These are phyloP conservation scores for Scedosporium aurantiacum DNA, from an alignment of 2,329 filamentous ascomycete species.

Conservation along the genomic window DNA sequence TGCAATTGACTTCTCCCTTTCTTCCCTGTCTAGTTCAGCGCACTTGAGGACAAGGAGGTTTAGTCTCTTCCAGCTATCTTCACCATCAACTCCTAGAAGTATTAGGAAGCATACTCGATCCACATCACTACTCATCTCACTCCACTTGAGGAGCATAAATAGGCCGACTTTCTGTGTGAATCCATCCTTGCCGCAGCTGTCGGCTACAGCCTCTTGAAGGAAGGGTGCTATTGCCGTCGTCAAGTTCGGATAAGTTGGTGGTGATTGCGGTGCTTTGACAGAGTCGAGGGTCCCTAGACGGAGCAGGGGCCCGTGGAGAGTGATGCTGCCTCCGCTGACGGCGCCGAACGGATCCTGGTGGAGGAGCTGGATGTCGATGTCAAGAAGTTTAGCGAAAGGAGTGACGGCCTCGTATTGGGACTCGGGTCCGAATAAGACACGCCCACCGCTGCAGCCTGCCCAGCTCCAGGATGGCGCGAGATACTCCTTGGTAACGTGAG, in stretches of 20 bases:
- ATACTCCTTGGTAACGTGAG: neutral
- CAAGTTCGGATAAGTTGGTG: neutral
- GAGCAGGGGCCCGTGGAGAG: neutral
- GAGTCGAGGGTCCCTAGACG: neutral
- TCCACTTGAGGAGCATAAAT: neutral
- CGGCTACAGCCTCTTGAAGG: neutral
- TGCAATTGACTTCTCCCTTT: neutral
- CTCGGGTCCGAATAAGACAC: neutral
- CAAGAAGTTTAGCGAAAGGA: neutral
- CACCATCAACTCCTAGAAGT: neutral
- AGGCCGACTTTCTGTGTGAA: neutral
- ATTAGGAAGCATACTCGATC: neutral
- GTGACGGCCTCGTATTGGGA: neutral
- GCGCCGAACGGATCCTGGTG: neutral
- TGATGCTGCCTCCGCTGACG: neutral
- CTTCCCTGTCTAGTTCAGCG: neutral
- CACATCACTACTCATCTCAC: neutral
- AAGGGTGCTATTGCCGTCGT: neutral
- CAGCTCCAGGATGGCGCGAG: neutral
- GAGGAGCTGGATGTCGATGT: neutral
- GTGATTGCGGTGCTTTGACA: neutral
- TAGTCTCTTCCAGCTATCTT: neutral
- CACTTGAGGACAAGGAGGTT: neutral
- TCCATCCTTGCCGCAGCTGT: neutral
- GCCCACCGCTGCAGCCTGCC: neutral